Base-by-base conservation (phyloP, 805 yeast genomes). In the Ogataea trehaloabstinens region DNA sequence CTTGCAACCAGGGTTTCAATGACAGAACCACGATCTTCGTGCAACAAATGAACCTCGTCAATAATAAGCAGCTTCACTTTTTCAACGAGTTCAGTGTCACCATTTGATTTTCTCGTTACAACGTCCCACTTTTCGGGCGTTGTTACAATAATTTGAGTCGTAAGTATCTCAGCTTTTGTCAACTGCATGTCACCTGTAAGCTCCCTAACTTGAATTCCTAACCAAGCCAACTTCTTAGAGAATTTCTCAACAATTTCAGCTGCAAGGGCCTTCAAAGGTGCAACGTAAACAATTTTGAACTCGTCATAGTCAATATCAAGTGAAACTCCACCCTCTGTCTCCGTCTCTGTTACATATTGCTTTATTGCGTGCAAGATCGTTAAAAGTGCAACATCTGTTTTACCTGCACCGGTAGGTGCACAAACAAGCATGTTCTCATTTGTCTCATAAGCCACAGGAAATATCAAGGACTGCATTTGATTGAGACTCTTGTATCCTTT, bases 41-140 rank as follows among this genome's bases (percentile, higher is more conserved):
- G 98, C 37, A 93, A 71, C 55, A 93, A 68, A 71, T 93, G 99
- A 0, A 93, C 98, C 64, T 93, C 99, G 70, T 93, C 99, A 44
- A 93, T 90, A 42, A 93, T 87, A 41, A 93, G 66, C 11, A 93
- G 65, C 59, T 82, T 86, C 7, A 93, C 95, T 52, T 88, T 89
- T 10, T 85, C 78, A 2, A 87, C 86, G 33, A 90, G 62, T 49
- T 89, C 95, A 35, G 78, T 78, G 53, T 90, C 97, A 37, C 96
- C 97, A 49, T 74, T 83, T 27, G 90, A 82, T 57, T 93, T 93
- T 56, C 98, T 76, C 0, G 99, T 91, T 2, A 93, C 96, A 2
- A 93, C 97, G 65, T 89, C 97, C 97, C 97, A 89, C 60, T 89
- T 89, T 56, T 89, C 97, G 0, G 97, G 97, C 0, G 97, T 89